Evolutionary conservation across 352 stramenopile genomes (phyloP).

Genomic region (Phytophthora meadii): DNA sequence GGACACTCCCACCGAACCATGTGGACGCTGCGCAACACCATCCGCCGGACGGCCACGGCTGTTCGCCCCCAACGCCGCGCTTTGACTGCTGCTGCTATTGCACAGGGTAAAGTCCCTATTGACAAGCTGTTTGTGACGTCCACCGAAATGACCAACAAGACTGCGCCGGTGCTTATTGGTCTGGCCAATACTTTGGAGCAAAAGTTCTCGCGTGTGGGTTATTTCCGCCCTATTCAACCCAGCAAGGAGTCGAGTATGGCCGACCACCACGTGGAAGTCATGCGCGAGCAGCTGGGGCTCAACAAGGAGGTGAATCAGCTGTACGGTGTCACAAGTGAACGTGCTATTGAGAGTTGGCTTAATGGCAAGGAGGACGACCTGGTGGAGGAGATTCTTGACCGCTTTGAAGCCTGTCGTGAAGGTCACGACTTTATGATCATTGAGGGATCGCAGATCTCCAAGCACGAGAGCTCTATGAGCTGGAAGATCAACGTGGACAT

Average conservation of each 20-base stretch:
- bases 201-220: constrained; percentile 75
- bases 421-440: constrained; percentile 88
- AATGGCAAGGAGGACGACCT: constrained; percentile 70
- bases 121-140: constrained; percentile 77
- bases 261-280: constrained; percentile 80
- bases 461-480: constrained; percentile 75
- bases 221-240: constrained; percentile 82
- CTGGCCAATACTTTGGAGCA: constrained; percentile 75
- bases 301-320: constrained; percentile 45
- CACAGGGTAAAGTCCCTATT: constrained; percentile 55
- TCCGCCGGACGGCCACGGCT: constrained; percentile 18
- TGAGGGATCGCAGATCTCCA: constrained; percentile 70
- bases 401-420: constrained; percentile 58
- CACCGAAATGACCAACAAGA: constrained; percentile 67
- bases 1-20: constrained; percentile 1
- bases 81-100: constrained; percentile 46
- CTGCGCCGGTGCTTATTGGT: constrained; percentile 72
- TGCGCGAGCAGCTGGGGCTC: constrained; percentile 69
- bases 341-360: constrained; percentile 60
- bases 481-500: constrained; percentile 87
- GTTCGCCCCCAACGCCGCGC: constrained; percentile 21
- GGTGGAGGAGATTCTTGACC: constrained; percentile 70
- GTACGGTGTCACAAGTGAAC: constrained; percentile 67
- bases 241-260: constrained; percentile 26
- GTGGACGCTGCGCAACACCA: constrained; percentile 26